Base-by-base conservation (phyloP, 139 green algal genomes). In the Edaphochlamys debaryana region DNA sequence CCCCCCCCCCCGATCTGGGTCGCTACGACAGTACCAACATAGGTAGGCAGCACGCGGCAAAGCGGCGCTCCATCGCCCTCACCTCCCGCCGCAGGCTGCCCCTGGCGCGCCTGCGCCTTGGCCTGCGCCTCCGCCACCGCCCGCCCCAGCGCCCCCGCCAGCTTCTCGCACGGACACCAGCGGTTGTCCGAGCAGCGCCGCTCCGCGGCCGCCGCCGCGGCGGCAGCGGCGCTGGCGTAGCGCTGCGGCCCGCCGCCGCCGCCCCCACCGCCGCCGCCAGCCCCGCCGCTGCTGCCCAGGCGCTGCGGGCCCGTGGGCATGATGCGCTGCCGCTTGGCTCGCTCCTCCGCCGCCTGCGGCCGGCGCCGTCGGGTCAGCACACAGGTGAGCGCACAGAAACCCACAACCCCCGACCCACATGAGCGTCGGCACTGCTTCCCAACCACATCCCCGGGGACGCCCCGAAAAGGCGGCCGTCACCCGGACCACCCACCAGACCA, bases 321-420 rank as follows among this genome's bases (percentile, higher is more conserved):
- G 68, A 90, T 37, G 34, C 87, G 81, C 38, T 87, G 78, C 52
- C 67, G 70, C 71, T 90, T 90, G 52, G 78, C 82, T 0, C 87
- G 87, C 40, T 85, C 87, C 70, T 90, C 87, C 4, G 87, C 87
- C 0, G 87, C 87, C 79, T 90, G 79, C 0, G 30, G 13, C 29
- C 2, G 40, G 58, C 5, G 67, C 29, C 36, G 7, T 19, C 8
- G 66, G 6, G 13, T 40, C 50, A 50, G 34, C n/a, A n/a, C n/a
- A n/a, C n/a, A n/a, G n/a, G n/a, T n/a, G n/a, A n/a, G n/a, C n/a
- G n/a, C n/a, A n/a, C n/a, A n/a, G n/a, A n/a, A n/a, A n/a, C n/a
- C n/a, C n/a, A n/a, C n/a, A n/a, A n/a, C n/a, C n/a, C n/a, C n/a
- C n/a, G n/a, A n/a, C n/a, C n/a, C n/a, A n/a, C n/a, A n/a, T n/a